phyloP scores from a whole-genome alignment of 192 early-diverging fungal species.

The Geranomyces variabilis region DNA sequence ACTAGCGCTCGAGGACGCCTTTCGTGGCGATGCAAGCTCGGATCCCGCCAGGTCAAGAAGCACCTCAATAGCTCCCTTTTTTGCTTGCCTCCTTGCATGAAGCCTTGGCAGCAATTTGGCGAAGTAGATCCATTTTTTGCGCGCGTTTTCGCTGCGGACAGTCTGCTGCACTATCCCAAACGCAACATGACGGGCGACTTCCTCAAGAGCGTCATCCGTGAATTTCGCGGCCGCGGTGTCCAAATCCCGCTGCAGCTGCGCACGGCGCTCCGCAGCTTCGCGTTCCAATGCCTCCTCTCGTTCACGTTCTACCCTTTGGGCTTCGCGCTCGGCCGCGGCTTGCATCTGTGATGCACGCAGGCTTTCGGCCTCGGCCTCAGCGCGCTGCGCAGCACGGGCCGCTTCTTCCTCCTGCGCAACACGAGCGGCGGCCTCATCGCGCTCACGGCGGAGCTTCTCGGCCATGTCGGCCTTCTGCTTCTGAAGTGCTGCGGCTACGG shows the following conservation, averaged over 20 bases:
- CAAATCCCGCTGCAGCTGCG: background rate
- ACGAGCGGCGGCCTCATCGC: background rate
- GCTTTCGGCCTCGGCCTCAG: background rate
- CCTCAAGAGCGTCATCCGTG: background rate
- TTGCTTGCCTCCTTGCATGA: conserved; percentile 3
- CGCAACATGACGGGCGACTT: background rate
- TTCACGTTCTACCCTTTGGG: background rate
- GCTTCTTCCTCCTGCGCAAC: background rate
- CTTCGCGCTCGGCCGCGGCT: background rate
- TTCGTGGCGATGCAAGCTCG: conserved; percentile 16
- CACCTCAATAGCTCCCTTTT: conserved; percentile 2
- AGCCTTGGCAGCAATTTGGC: conserved; percentile 9
- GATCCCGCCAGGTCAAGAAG: conserved; percentile 20
- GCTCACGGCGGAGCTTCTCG: background rate
- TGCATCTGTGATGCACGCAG: conserved; percentile 4
- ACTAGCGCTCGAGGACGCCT: background rate
- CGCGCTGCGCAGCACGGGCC: background rate
- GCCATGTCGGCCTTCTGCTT: background rate
- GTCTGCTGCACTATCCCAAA: background rate
- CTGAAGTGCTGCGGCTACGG: background rate
- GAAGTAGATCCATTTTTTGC: conserved; percentile 8
- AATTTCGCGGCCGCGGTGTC: background rate
- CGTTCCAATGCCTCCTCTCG: background rate
- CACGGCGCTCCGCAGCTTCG: conserved; percentile 6
- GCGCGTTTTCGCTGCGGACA: background rate